A percentile compares a stretch with the other conserved stretches of the same genome.
Conservation (phyloP, 768 basidiomycete species). For the Brasilioporus rufonigricans region DNA sequence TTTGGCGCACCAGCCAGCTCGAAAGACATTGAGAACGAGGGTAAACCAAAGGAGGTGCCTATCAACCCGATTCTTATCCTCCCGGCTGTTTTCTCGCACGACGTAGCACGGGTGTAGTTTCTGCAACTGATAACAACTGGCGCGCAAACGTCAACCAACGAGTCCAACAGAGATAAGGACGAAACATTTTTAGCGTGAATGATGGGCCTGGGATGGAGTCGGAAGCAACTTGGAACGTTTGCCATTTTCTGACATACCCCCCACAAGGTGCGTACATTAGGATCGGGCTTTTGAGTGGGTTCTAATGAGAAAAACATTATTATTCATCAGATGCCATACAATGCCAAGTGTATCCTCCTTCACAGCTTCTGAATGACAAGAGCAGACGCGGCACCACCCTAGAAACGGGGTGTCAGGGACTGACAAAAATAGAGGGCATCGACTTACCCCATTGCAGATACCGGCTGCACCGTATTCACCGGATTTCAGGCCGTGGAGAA, state of each 20-base stretch:
- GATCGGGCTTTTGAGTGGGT: background rate
- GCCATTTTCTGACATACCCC: slow-evolving; percentile 15
- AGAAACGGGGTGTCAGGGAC: slow-evolving; percentile 19
- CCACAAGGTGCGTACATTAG: slow-evolving; percentile 1
- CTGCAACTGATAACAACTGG: slow-evolving; percentile 10
- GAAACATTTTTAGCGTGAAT: slow-evolving; percentile 9
- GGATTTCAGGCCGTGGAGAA: slow-evolving; percentile 85
- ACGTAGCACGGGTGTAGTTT: background rate
- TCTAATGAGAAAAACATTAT: background rate
- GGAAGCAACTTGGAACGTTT: background rate
- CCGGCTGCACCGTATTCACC: slow-evolving; percentile 95
- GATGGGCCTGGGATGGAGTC: background rate
- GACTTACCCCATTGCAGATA: slow-evolving; percentile 92
- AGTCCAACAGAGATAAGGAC: slow-evolving; percentile 16
- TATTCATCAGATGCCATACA: slow-evolving; percentile 21
- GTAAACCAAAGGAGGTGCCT: background rate
- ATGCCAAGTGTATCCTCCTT: slow-evolving; percentile 23
- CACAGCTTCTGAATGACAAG: slow-evolving; percentile 86
- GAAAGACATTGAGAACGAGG: slow-evolving; percentile 18
- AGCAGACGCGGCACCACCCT: slow-evolving; percentile 94
- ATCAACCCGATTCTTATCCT: slow-evolving; percentile 10
- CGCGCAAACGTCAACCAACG: background rate
- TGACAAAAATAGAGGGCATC: slow-evolving; percentile 1
- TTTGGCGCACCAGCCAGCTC: slow-evolving; percentile 6
- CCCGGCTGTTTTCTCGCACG: slow-evolving; percentile 7